Conservation (phyloP, 306 rosid species). For the Biancaea sappan region DNA sequence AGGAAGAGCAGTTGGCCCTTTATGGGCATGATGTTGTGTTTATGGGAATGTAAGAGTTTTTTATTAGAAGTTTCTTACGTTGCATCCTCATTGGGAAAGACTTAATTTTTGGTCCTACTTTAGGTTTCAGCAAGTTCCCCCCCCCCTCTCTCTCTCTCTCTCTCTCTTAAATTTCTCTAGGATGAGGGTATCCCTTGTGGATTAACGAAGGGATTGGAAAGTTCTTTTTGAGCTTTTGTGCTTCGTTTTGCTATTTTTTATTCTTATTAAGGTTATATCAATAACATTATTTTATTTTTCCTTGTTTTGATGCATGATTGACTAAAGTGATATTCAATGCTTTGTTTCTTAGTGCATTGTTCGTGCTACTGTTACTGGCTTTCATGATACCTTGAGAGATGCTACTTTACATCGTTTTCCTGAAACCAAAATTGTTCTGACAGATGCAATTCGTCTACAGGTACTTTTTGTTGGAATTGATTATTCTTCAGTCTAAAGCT, state of each 20-base stretch:
- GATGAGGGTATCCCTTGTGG: not conserved
- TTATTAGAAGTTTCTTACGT: not conserved
- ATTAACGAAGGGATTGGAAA: not conserved
- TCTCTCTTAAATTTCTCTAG: too few relatives aligned
- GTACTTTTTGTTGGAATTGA: conserved; percentile 41
- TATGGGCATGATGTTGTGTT: too few relatives aligned
- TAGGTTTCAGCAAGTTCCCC: not conserved
- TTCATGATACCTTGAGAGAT: conserved; percentile 42
- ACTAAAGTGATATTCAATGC: conserved; percentile 32
- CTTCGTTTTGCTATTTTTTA: not conserved
- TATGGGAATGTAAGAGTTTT: not conserved
- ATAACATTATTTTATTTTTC: conserved; percentile 29
- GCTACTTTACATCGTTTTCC: conserved; percentile 43
- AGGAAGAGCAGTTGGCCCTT: too few relatives aligned
- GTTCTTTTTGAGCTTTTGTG: not conserved
- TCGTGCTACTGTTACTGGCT: conserved; percentile 71
- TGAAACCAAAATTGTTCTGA: conserved; percentile 52
- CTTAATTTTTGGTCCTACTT: not conserved
- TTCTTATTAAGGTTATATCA: conserved; percentile 16
- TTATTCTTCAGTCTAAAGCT: not conserved
- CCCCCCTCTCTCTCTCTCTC: too few relatives aligned
- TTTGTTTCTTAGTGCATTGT: conserved; percentile 73
- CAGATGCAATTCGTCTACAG: conserved; percentile 87
- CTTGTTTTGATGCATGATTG: conserved; percentile 30
- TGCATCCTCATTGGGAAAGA: not conserved